phyloP scores from a whole-genome alignment of 805 yeast species.

The Phaffomyces opuntiae region DNA sequence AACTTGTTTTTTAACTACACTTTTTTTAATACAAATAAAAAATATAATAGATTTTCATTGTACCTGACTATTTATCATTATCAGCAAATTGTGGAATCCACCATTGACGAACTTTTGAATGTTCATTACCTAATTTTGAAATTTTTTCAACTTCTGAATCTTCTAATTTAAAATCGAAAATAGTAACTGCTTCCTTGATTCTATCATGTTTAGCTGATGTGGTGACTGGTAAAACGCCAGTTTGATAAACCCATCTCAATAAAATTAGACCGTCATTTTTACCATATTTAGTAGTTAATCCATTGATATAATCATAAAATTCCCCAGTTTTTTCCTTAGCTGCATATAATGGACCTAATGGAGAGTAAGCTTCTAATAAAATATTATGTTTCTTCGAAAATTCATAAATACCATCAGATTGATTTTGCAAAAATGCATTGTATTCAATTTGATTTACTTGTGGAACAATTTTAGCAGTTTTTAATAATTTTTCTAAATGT shows the following conservation, averaged over 20 bases:
- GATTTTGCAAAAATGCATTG: conserved; percentile 64
- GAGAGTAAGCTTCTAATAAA: conserved; percentile 58
- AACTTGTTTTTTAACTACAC: too few relatives aligned
- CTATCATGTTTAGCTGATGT: conserved; percentile 57
- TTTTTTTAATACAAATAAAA: too few relatives aligned
- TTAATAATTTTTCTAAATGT: conserved; percentile 37
- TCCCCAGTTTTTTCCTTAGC: conserved; percentile 34
- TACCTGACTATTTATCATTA: conserved; percentile 6
- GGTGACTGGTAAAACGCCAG: conserved; percentile 65
- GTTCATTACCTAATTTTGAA: conserved; percentile 33
- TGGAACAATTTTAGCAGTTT: conserved; percentile 37
- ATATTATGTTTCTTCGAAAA: conserved; percentile 44
- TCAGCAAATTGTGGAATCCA: conserved; percentile 25
- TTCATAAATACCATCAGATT: conserved; percentile 47
- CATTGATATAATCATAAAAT: conserved; percentile 32
- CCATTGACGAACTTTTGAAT: conserved; percentile 27
- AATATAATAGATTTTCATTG: not conserved
- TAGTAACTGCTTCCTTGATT: conserved; percentile 41
- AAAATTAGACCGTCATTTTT: conserved; percentile 58
- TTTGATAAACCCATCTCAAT: conserved; percentile 63
- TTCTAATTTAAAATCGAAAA: conserved; percentile 48
- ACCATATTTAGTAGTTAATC: conserved; percentile 48
- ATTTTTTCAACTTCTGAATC: conserved; percentile 42
- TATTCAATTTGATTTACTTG: conserved; percentile 59
- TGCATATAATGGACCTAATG: conserved; percentile 56